Evolutionary conservation across 1,139 yeast species (phyloP).

Genomic region (Geotrichum australiense): DNA sequence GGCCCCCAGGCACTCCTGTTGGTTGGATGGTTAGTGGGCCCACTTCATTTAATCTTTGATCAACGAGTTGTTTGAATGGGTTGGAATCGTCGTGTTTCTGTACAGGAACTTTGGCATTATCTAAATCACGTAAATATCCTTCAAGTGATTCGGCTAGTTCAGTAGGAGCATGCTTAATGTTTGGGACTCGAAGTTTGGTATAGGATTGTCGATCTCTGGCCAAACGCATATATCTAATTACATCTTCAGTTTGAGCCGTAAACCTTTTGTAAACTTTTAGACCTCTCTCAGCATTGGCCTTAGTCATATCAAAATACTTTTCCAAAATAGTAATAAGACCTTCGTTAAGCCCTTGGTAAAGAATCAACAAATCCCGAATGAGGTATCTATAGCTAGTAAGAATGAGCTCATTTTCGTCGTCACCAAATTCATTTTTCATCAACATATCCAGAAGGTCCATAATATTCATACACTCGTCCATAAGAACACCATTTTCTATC

Average conservation of each 20-base stretch:
- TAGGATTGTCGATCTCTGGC: constrained; percentile 85
- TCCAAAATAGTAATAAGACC: constrained; percentile 90
- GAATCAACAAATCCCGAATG: constrained; percentile 74
- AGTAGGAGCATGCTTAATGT: constrained; percentile 95
- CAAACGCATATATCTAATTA: constrained; percentile 75
- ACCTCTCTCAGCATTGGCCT: constrained; percentile 78
- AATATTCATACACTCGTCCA: constrained; percentile 79
- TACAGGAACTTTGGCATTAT: constrained; percentile 46
- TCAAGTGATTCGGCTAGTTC: constrained; percentile 80
- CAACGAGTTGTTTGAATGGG: constrained; percentile 2
- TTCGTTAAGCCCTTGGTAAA: constrained; percentile 86
- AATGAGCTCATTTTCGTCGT: constrained; percentile 70
- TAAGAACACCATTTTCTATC: constrained; percentile 74
- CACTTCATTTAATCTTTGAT: constrained; percentile 18
- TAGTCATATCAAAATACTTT: constrained; percentile 88
- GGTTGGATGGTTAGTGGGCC: constrained; percentile 15
- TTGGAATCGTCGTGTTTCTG: not conserved
- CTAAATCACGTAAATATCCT: constrained; percentile 79
- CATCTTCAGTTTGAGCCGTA: constrained; percentile 80
- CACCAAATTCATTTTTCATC: constrained; percentile 69
- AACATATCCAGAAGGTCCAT: constrained; percentile 73
- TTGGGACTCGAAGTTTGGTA: constrained; percentile 87
- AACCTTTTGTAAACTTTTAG: constrained; percentile 75
- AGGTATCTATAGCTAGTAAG: constrained; percentile 79
- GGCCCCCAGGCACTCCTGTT: constrained; percentile 19